phyloP scores from a whole-genome alignment of 495 filamentous ascomycete species.

The Durotheca rogersii region DNA sequence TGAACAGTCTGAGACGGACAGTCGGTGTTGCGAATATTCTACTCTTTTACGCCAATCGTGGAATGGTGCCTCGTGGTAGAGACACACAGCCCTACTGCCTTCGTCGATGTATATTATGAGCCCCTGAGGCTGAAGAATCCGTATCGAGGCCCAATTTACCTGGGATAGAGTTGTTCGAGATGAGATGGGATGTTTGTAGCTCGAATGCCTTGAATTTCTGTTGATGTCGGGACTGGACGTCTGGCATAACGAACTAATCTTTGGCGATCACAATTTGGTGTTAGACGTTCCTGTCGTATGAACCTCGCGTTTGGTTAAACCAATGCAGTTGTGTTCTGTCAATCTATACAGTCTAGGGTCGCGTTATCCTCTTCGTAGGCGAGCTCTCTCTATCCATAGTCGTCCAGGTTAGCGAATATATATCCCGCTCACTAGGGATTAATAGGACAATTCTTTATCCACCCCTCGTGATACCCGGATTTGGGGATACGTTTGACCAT shows the following conservation, averaged over 20 bases:
- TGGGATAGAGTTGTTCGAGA: conserved; percentile 45
- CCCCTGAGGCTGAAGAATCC: conserved; percentile 3
- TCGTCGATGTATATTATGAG: not conserved
- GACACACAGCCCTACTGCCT: conserved; percentile 40
- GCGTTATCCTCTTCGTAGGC: conserved; percentile 48
- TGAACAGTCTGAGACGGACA: conserved; percentile 48
- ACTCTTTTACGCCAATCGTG: conserved; percentile 49
- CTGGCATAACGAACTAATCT: conserved; percentile 43
- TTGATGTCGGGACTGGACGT: conserved; percentile 43
- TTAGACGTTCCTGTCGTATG: conserved; percentile 45
- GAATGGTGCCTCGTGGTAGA: conserved; percentile 50
- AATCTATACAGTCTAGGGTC: conserved; percentile 47
- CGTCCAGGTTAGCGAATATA: conserved; percentile 48
- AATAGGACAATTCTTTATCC: too few relatives aligned
- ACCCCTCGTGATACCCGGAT: not conserved
- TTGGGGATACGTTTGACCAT: not conserved
- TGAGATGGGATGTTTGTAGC: conserved; percentile 41
- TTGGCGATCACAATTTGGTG: conserved; percentile 49
- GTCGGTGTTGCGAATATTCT: conserved; percentile 46
- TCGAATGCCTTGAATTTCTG: too few relatives aligned
- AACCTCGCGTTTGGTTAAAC: conserved; percentile 49
- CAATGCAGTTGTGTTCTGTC: conserved; percentile 49
- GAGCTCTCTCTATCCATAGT: conserved; percentile 46
- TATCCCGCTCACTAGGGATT: conserved; percentile 30
- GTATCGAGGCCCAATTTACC: conserved; percentile 44